Evolutionary conservation across 306 rosid genomes (phyloP), one percentile per base, ranked within the genome.

Genomic region (Citrullus mucosospermus): DNA sequence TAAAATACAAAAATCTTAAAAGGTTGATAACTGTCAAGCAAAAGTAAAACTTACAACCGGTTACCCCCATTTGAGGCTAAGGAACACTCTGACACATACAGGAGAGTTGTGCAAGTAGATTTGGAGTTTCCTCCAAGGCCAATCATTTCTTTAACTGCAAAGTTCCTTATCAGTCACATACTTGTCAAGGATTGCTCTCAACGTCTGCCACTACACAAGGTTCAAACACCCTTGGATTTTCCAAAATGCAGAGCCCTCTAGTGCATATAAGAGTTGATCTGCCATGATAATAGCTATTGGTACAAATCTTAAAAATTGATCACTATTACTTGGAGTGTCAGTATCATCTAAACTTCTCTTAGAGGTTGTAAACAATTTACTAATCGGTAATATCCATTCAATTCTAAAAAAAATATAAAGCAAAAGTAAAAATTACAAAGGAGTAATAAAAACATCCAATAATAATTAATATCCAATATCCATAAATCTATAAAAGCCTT

Each of bases 71-170:
- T 96, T 77, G 99, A 92, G 87, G 98, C 99, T 38, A 96, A 91
- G 77, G 98, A 96, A 81, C 98, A 96, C 82, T 92, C 96, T 34
- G 99, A 96, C 83, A 93, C 98, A 41, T 96, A 96, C 30, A 87
- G 99, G 86, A 96, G 99, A 88, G 91, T 96, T 73, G 81, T 96
- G 63, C 98, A 96, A 81, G 99, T 91, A 63, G 99, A 96, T 83
- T 92, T 96, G 70, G 93, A 91, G 87, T 96, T 96, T 71, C 98
- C 99, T 76, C 81, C 97, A 18, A 93, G 87, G 78, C 99, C 99
- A 41, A 86, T 91, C 57, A 97, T 93, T 77, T 96, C 98, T 50
- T 88, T 93, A 18, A 83, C 93, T 73, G 97, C 99, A 32, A 96
- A 96, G 88, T 98, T 92, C 85, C 93, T 96, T 54, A 90, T 92